phyloP scores from a whole-genome alignment of 768 basidiomycete genomes.

The Boletus eberwhitei region DNA sequence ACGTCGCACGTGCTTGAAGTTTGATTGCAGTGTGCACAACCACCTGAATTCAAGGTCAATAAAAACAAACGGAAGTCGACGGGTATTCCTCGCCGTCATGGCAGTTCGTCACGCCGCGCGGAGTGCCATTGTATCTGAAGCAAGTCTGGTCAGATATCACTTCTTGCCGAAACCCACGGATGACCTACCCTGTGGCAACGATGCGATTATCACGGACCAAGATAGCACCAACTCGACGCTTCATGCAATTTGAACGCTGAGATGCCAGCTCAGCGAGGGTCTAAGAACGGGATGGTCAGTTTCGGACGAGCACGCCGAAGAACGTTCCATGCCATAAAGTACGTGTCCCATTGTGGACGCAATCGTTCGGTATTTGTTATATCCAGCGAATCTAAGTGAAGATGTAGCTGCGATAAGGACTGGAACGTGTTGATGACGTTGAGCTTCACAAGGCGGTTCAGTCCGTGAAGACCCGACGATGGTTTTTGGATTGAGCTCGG shows the following conservation, averaged over 20 bases:
- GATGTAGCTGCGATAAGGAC: slow-evolving; percentile 49
- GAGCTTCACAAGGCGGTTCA: slow-evolving; percentile 52
- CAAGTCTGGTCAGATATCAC: neutral
- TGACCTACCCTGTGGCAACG: slow-evolving; percentile 68
- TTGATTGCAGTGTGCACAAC: slow-evolving; percentile 79
- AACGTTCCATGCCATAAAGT: slow-evolving; percentile 78
- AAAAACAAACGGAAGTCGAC: slow-evolving; percentile 25
- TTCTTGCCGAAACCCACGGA: neutral
- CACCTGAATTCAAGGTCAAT: slow-evolving; percentile 72
- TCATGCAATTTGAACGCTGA: slow-evolving; percentile 93
- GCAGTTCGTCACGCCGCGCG: slow-evolving; percentile 86
- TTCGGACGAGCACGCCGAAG: neutral
- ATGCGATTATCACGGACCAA: slow-evolving; percentile 82
- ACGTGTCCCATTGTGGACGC: slow-evolving; percentile 90
- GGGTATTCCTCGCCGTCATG: slow-evolving; percentile 32
- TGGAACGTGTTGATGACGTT: slow-evolving; percentile 64
- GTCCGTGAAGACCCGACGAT: slow-evolving; percentile 17
- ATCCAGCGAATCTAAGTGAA: slow-evolving; percentile 65
- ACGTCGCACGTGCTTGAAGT: slow-evolving; percentile 43
- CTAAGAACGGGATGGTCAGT: slow-evolving; percentile 37
- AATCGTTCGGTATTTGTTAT: slow-evolving; percentile 70
- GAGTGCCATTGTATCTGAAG: slow-evolving; percentile 90
- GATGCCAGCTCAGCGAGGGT: slow-evolving; percentile 89
- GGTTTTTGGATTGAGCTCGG: slow-evolving; percentile 20
- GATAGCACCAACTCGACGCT: slow-evolving; percentile 91